phyloP scores from a whole-genome alignment of 2,329 filamentous ascomycete genomes.

The Septoria petroselini region DNA sequence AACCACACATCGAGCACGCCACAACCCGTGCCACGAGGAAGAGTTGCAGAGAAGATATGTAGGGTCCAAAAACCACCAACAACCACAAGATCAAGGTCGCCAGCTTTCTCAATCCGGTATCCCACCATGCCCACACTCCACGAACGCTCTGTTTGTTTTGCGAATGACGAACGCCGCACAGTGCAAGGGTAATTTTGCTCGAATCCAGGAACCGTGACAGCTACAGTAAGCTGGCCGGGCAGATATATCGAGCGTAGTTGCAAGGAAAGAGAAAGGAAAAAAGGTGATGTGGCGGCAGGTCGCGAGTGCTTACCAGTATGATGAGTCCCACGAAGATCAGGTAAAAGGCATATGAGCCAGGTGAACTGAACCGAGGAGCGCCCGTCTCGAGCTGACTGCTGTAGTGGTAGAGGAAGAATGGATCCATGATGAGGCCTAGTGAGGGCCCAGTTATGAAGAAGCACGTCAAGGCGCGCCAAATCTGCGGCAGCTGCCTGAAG shows the following conservation, averaged over 20 bases:
- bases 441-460: conserved; percentile 58
- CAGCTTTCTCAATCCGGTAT: conserved; percentile 52
- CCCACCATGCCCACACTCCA: conserved; percentile 53
- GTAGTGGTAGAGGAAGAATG: conserved; percentile 78
- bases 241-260: conserved; percentile 58
- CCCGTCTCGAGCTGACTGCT: conserved; percentile 68
- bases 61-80: conserved; percentile 62
- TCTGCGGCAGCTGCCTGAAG: conserved; percentile 57
- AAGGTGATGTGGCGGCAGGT: conserved; percentile 20
- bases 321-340: conserved; percentile 67
- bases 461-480: conserved; percentile 58
- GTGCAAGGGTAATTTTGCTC: conserved; percentile 54
- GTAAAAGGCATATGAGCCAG: conserved; percentile 79
- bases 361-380: conserved; percentile 67
- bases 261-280: conserved; percentile 21
- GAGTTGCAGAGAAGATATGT: conserved; percentile 47
- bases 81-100: conserved; percentile 54
- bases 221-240: conserved; percentile 51
- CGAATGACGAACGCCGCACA: conserved; percentile 51
- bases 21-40: conserved; percentile 3
- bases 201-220: conserved; percentile 55
- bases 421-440: conserved; percentile 64
- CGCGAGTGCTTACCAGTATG: conserved; percentile 67
- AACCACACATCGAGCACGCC: conserved; percentile 3
- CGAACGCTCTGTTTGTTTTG: conserved; percentile 45